Evolutionary conservation across 2,329 filamentous ascomycete genomes (phyloP).

Genomic region (Arachnomyces sp.): DNA sequence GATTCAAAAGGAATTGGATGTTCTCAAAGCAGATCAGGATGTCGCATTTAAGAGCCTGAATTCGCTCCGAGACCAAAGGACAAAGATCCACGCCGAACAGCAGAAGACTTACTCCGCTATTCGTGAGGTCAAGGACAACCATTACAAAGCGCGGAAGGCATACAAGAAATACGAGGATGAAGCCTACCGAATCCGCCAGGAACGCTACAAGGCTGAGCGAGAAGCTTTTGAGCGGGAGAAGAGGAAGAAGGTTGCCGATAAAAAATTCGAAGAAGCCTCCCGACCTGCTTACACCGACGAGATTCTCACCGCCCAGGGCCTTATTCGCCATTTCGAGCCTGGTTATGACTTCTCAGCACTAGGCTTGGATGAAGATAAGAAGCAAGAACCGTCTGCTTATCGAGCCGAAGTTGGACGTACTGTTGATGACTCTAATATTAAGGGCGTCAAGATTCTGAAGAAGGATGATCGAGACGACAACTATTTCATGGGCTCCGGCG

Average conservation of each 20-base stretch:
- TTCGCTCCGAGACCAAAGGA: slow-evolving; percentile 73
- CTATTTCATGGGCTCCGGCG: slow-evolving; percentile 65
- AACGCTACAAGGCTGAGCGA: slow-evolving; percentile 74
- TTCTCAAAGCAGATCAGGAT: slow-evolving; percentile 87
- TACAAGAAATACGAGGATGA: slow-evolving; percentile 77
- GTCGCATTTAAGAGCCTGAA: slow-evolving; percentile 83
- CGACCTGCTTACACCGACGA: slow-evolving; percentile 87
- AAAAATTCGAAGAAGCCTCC: slow-evolving; percentile 45
- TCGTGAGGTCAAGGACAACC: slow-evolving; percentile 82
- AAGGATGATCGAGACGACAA: slow-evolving; percentile 86
- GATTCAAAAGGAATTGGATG: slow-evolving; percentile 80
- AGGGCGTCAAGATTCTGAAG: slow-evolving; percentile 73
- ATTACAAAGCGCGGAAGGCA: slow-evolving; percentile 76
- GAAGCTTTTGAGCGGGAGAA: slow-evolving; percentile 45
- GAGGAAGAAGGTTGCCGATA: slow-evolving; percentile 47
- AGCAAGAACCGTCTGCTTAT: slow-evolving; percentile 56
- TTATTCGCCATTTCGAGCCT: slow-evolving; percentile 89
- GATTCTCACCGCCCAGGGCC: slow-evolving; percentile 77
- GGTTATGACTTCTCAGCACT: slow-evolving; percentile 60
- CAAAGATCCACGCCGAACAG: slow-evolving; percentile 75
- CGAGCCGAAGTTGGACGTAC: slow-evolving; percentile 72
- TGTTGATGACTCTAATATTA: slow-evolving; percentile 74
- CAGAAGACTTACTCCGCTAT: slow-evolving; percentile 77
- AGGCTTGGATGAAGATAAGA: slow-evolving; percentile 42
- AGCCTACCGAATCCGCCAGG: slow-evolving; percentile 64